These are phyloP conservation scores for Trichosporon faecale DNA, from an alignment of 1,284 basidiomycete genomes.

Conservation along the genomic window DNA sequence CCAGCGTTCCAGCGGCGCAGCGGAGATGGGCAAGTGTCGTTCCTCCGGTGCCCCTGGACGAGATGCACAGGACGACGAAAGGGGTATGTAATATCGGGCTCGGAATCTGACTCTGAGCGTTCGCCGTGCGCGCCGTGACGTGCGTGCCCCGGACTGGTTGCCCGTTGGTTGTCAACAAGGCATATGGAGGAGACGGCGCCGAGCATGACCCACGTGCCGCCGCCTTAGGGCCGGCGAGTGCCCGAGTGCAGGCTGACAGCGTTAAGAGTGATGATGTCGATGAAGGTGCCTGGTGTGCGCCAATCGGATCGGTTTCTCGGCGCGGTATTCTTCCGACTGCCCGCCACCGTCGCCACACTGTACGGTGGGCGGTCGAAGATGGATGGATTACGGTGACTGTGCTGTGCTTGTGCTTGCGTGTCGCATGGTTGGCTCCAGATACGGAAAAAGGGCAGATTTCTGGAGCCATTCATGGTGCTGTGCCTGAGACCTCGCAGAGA, in stretches of 20 bases:
- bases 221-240: not conserved
- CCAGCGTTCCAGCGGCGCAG: not conserved
- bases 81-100: not conserved
- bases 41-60: not conserved
- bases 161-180: not conserved
- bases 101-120: not conserved
- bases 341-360: not conserved
- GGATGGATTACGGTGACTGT: not conserved
- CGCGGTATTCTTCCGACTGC: conserved; percentile 8
- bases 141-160: not conserved
- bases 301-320: conserved; percentile 8
- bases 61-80: not conserved
- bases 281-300: not conserved
- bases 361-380: not conserved
- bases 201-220: not conserved
- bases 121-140: too few relatives aligned
- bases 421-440: not conserved
- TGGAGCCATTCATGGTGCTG: conserved; percentile 7
- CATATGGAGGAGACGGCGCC: not conserved
- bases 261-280: not conserved
- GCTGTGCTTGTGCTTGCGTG: not conserved
- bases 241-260: not conserved
- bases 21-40: not conserved
- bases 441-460: not conserved
- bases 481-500: too few relatives aligned